phyloP scores from a whole-genome alignment of 306 rosid genomes.

The Betula pendula region DNA sequence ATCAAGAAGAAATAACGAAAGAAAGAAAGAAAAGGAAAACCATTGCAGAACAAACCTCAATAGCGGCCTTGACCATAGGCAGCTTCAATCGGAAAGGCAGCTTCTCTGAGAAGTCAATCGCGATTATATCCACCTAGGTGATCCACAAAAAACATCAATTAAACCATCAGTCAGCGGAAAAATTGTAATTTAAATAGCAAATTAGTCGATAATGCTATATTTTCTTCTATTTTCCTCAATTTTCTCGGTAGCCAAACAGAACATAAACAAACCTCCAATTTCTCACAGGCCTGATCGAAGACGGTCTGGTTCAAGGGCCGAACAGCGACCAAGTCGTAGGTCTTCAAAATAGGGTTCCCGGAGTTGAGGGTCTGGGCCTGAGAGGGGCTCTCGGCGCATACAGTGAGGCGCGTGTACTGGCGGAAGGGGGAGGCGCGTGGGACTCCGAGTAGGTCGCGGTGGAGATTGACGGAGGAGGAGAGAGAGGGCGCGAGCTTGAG shows the following conservation, averaged over 20 bases:
- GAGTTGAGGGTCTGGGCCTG: slow-evolving; percentile 65
- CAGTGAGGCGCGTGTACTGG: slow-evolving; percentile 87
- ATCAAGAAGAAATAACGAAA: neutral
- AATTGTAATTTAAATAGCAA: neutral
- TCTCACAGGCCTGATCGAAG: slow-evolving; percentile 75
- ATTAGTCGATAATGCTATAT: neutral
- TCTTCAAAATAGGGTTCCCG: slow-evolving; percentile 77
- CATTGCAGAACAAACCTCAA: slow-evolving; percentile 46
- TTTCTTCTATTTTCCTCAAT: neutral
- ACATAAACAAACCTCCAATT: slow-evolving; percentile 56
- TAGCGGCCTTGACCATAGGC: slow-evolving; percentile 65
- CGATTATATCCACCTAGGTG: slow-evolving; percentile 72
- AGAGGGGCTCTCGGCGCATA: slow-evolving; percentile 40
- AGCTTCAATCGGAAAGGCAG: slow-evolving; percentile 74
- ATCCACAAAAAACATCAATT: slow-evolving; percentile 9
- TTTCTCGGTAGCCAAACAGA: neutral
- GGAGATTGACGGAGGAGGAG: slow-evolving; percentile 62
- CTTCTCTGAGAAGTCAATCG: slow-evolving; percentile 70
- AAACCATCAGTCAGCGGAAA: neutral
- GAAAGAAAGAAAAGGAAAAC: neutral
- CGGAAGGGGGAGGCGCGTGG: slow-evolving; percentile 69
- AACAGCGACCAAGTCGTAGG: slow-evolving; percentile 76
- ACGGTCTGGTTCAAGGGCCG: slow-evolving; percentile 60
- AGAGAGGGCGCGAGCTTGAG: slow-evolving; percentile 67
- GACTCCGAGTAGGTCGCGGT: slow-evolving; percentile 63